These are phyloP conservation scores for Rhododendron vialii DNA, from an alignment of 148 eudicot genomes.

Conservation along the genomic window DNA sequence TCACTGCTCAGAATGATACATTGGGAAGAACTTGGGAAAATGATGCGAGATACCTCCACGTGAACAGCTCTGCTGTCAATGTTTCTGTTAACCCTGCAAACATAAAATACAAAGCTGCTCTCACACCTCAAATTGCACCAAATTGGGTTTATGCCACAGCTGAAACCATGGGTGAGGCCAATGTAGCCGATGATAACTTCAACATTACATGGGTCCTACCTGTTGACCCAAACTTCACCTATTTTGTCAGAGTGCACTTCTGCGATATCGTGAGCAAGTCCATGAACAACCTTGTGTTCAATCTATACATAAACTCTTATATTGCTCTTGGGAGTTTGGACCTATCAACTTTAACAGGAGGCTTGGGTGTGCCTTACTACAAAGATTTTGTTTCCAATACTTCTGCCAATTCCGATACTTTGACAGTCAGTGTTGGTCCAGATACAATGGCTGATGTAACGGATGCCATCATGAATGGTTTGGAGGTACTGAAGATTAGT, in stretches of 20 bases:
- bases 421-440: conserved; percentile 83
- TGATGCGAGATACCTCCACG: conserved; percentile 74
- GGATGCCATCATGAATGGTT: conserved; percentile 73
- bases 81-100: conserved; percentile 58
- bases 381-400: conserved; percentile 70
- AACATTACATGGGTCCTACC: conserved; percentile 84
- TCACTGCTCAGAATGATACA: conserved; percentile 85
- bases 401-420: conserved; percentile 37
- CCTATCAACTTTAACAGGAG: conserved; percentile 51
- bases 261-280: conserved; percentile 80
- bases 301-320: conserved; percentile 74
- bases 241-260: conserved; percentile 71
- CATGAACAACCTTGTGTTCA: conserved; percentile 67
- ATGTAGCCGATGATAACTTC: conserved; percentile 61
- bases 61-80: conserved; percentile 72
- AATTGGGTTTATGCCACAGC: conserved; percentile 88
- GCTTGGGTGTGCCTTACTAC: conserved; percentile 68
- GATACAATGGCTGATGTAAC: conserved; percentile 44
- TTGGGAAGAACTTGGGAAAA: conserved; percentile 90
- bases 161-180: conserved; percentile 80
- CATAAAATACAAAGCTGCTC: conserved; percentile 45
- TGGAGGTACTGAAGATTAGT: conserved; percentile 89
- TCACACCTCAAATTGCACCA: conserved; percentile 65
- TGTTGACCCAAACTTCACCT: conserved; percentile 72
- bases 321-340: conserved; percentile 55